A percentile compares a stretch with the other conserved stretches of the same genome.
These are phyloP conservation scores for Oldenlandia corymbosa DNA, from an alignment of 257 asterid species.

Conservation along the genomic window DNA sequence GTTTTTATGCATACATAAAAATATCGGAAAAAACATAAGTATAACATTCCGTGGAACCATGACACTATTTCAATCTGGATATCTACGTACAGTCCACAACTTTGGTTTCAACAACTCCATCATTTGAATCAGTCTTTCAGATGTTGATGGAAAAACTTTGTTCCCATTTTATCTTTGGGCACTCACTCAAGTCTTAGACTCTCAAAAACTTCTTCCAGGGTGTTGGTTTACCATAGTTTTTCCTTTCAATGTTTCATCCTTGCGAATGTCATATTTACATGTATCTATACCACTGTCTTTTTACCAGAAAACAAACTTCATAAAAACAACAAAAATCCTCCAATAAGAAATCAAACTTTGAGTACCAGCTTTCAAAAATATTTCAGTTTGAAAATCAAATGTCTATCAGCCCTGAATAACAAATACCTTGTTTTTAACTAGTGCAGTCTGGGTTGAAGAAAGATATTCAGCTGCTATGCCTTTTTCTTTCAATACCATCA, in stretches of 20 bases:
- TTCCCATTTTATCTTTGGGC: no score
- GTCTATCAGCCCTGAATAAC: background rate
- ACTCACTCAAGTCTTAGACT: no score
- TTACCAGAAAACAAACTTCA: background rate
- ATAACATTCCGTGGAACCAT: no score
- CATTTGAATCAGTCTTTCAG: no score
- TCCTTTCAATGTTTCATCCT: background rate
- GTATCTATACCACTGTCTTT: background rate
- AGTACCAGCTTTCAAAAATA: background rate
- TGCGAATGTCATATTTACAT: background rate
- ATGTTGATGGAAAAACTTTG: no score
- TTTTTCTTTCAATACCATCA: constrained; percentile 65
- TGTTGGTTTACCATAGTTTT: background rate
- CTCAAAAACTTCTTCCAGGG: background rate
- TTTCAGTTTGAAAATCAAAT: background rate
- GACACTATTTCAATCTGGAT: background rate
- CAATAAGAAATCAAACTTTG: background rate
- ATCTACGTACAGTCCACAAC: background rate
- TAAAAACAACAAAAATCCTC: background rate
- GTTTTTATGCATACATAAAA: no score
- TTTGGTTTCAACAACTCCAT: background rate
- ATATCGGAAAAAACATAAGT: background rate
- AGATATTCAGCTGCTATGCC: constrained; percentile 88
- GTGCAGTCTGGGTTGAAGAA: constrained; percentile 74
- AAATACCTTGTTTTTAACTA: constrained; percentile 65